Evolutionary conservation across 805 yeast genomes (phyloP).

Genomic region (Saccharomycopsis sp.): DNA sequence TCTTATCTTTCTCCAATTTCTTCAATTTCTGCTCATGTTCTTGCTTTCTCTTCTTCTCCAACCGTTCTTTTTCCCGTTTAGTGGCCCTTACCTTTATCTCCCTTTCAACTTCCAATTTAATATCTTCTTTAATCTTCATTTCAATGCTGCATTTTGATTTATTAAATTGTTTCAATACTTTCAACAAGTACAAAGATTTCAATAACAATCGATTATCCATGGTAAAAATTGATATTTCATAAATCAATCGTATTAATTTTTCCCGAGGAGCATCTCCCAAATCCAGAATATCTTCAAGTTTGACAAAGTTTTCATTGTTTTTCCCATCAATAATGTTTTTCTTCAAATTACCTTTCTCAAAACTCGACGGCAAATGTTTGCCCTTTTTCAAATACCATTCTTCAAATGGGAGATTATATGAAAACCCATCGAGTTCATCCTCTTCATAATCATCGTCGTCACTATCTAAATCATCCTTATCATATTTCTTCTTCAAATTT

Average conservation of each 20-base stretch:
- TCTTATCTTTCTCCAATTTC: background rate
- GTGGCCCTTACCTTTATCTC: too few species aligned
- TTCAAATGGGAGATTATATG: constrained; percentile 1
- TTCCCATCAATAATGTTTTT: constrained; percentile 25
- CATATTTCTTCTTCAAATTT: too few species aligned
- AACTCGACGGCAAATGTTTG: constrained; percentile 15
- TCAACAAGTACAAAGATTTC: constrained; percentile 46
- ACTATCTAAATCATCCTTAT: constrained; percentile 16
- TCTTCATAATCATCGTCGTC: constrained; percentile 15
- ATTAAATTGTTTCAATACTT: constrained; percentile 38
- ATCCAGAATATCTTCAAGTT: constrained; percentile 24
- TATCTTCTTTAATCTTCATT: constrained; percentile 18
- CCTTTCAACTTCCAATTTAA: background rate
- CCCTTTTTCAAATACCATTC: constrained; percentile 8
- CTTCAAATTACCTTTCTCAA: constrained; percentile 27
- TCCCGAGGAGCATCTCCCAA: constrained; percentile 10
- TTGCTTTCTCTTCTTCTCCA: background rate
- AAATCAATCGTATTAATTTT: constrained; percentile 44
- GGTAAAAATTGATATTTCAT: constrained; percentile 53
- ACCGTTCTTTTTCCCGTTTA: too few species aligned
- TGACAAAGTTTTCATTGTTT: constrained; percentile 24
- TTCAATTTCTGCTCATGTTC: constrained; percentile 2
- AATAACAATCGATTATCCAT: constrained; percentile 60
- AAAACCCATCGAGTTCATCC: constrained; percentile 21
- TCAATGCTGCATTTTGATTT: constrained; percentile 25